Evolutionary conservation across 345 rosid genomes (phyloP).

Genomic region (Populus ilicifolia): DNA sequence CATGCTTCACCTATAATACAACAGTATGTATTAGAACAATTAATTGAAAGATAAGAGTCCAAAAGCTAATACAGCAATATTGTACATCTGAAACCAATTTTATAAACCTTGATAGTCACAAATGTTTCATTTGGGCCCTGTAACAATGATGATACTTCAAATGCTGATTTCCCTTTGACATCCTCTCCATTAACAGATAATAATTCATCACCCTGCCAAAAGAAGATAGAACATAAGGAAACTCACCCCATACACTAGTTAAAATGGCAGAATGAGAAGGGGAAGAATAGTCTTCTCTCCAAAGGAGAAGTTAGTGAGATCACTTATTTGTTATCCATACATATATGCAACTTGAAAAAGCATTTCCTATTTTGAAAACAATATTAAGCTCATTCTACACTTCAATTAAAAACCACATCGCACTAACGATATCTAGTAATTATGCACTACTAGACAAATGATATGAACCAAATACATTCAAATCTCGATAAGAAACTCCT

Average conservation of each 20-base stretch:
- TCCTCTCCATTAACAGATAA: constrained; percentile 75
- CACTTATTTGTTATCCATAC: background rate
- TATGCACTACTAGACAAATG: too few species aligned
- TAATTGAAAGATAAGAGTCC: background rate
- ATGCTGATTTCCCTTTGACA: constrained; percentile 80
- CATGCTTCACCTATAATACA: constrained; percentile 77
- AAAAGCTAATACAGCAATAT: constrained; percentile 5
- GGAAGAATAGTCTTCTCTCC: background rate
- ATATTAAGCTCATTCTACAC: background rate
- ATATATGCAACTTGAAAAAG: background rate
- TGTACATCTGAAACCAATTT: background rate
- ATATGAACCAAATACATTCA: too few species aligned
- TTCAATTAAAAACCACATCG: background rate
- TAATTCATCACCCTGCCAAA: constrained; percentile 76
- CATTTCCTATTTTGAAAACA: background rate
- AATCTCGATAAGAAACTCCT: too few species aligned
- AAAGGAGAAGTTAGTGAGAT: background rate
- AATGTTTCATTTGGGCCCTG: constrained; percentile 90
- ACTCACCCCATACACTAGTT: background rate
- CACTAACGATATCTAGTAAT: background rate
- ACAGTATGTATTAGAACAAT: background rate
- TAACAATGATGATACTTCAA: constrained; percentile 86
- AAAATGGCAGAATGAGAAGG: background rate
- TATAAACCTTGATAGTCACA: constrained; percentile 68
- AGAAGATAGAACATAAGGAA: constrained; percentile 7